Evolutionary conservation across 2,329 filamentous ascomycete species (phyloP).

Genomic region (Cryphonectria nitschkei): DNA sequence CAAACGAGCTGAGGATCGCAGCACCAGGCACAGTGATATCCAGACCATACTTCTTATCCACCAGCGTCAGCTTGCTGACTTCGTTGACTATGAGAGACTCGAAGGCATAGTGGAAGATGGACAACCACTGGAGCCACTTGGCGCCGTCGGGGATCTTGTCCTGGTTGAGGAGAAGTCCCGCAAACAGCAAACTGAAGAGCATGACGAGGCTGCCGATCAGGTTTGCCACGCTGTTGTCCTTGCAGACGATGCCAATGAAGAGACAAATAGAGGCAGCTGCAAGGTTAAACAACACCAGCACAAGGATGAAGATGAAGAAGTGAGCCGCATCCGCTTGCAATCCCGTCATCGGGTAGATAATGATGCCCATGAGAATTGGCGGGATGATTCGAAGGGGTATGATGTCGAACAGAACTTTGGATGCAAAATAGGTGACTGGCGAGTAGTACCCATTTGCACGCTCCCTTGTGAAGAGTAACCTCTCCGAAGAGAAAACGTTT

Average conservation of each 20-base stretch:
- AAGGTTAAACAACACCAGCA: conserved; percentile 93
- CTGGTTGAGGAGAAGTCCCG: conserved; percentile 91
- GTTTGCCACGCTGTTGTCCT: conserved; percentile 88
- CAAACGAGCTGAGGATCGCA: conserved; percentile 91
- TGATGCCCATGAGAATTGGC: conserved; percentile 91
- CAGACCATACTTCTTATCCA: conserved; percentile 93
- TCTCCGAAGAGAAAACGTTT: conserved; percentile 89
- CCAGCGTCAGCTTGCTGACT: conserved; percentile 83
- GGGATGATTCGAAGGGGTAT: conserved; percentile 92
- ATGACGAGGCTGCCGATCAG: conserved; percentile 93
- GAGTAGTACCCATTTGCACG: conserved; percentile 96
- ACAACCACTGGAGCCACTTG: conserved; percentile 88
- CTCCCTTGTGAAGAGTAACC: conserved; percentile 89
- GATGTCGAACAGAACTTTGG: conserved; percentile 98
- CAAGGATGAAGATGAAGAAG: conserved; percentile 89
- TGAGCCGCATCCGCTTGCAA: conserved; percentile 79
- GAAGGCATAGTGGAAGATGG: conserved; percentile 98
- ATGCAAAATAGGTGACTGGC: conserved; percentile 89
- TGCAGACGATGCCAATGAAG: conserved; percentile 95
- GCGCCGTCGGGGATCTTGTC: conserved; percentile 86
- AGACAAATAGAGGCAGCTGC: conserved; percentile 92
- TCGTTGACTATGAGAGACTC: conserved; percentile 97
- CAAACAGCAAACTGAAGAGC: conserved; percentile 95
- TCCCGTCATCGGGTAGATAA: conserved; percentile 98
- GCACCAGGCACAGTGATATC: conserved; percentile 96